Evolutionary conservation across 768 basidiomycete species (phyloP), one percentile per base, ranked within the genome.

Genomic region (Tricholoma sp.): DNA sequence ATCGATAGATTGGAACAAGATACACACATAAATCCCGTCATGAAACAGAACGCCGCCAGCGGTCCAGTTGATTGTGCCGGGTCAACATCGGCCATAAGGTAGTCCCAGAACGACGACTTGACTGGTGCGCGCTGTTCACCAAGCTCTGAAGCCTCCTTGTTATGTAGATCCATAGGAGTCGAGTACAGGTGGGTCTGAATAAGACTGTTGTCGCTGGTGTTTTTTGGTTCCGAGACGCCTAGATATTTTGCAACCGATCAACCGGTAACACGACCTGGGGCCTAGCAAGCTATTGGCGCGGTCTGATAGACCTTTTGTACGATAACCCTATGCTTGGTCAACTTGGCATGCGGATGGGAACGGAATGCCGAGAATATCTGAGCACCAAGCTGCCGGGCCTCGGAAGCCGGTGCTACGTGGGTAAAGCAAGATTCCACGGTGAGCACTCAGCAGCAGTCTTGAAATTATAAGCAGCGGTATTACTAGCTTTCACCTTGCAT

Each of bases 21-120:
- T 11, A 74, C 86, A 61, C 57, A 88, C 88, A 88, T 83, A 71
- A 81, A 87, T 8, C 88, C 88, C 3, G 87, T 89, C 87, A 90
- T 89, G 68, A 88, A 88, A 65, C 85, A 88, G 65, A 82, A 89
- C 1, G 79, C 81, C 1, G 82, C 74, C 60, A 89, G 68, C 2
- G 83, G 86, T 3, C 75, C 72, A 0, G 80, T 78, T 0, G 80
- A 76, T 49, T 71, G 67, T 6, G 70, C 72, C 1, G 83, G 77
- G 60, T 86, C 80, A 52, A 86, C 80, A 49, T 84, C 80, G 34
- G 68, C 56, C 58, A 69, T 70, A 31, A 78, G 61, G 52, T 72
- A 70, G n/a, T 64, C 51, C 74, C 74, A 76, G 33, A 75, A 61
- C 29, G 70, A 75, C 55, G 57, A 32, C 10, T 56, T 49, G 3